Conservation (phyloP, 176 grass and related monocot genomes). For the Carex scoparia region DNA sequence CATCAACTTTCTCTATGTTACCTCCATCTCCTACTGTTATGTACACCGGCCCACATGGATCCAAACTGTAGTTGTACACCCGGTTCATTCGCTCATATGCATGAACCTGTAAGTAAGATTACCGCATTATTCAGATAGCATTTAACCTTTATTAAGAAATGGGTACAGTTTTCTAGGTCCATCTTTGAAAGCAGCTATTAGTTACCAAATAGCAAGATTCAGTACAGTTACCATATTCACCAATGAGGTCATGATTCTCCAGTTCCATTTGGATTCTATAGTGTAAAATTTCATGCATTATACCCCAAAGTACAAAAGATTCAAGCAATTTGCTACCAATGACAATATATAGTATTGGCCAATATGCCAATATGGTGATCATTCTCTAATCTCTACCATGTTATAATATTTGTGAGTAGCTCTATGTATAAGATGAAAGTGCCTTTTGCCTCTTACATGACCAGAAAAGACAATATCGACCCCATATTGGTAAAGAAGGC, state of each 20-base stretch:
- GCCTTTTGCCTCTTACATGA: conserved; percentile 48
- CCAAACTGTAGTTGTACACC: conserved; percentile 75
- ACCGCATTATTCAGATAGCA: not conserved
- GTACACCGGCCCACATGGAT: conserved; percentile 69
- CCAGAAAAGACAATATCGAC: conserved; percentile 84
- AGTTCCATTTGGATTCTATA: not conserved
- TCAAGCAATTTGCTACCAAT: not conserved
- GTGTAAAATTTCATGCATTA: not conserved
- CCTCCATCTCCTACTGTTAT: conserved; percentile 85
- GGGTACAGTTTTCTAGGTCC: not conserved
- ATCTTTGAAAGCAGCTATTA: not conserved
- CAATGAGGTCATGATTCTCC: not conserved
- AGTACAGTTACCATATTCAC: not conserved
- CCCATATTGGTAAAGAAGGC: conserved; percentile 45
- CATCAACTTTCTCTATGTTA: conserved; percentile 71
- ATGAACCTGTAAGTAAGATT: conserved; percentile 49
- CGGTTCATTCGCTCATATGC: conserved; percentile 87
- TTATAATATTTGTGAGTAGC: not conserved
- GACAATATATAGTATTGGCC: not conserved
- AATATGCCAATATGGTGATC: not conserved
- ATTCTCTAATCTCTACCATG: not conserved
- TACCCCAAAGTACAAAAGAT: not conserved
- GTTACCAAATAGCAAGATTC: not conserved
- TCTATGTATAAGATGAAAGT: not conserved
- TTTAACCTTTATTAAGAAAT: not conserved